Conservation (phyloP, 768 basidiomycete genomes). For the Hygrophorus pudorinus region DNA sequence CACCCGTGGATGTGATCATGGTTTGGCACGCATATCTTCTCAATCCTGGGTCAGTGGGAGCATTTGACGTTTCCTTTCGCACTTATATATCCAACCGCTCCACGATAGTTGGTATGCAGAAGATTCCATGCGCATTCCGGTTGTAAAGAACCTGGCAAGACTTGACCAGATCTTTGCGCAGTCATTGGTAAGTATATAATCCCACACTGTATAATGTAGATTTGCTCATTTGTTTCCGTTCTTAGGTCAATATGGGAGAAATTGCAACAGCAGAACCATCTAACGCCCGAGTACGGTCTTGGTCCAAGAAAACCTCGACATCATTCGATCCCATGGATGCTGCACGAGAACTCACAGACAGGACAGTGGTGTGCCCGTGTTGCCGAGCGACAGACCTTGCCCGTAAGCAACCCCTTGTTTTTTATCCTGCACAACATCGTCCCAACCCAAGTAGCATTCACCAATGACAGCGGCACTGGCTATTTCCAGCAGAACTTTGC, state of each 20-base stretch:
- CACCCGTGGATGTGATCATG: slow-evolving; percentile 12
- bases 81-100: no score
- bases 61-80: no score
- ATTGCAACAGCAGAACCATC: slow-evolving; percentile 2
- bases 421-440: background rate
- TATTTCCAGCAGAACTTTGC: slow-evolving; percentile 36
- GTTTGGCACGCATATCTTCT: slow-evolving; percentile 13
- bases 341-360: slow-evolving; percentile 7
- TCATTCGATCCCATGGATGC: slow-evolving; percentile 14
- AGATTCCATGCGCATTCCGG: slow-evolving; percentile 18
- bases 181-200: slow-evolving; percentile 11
- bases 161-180: slow-evolving; percentile 11
- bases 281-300: slow-evolving; percentile 9
- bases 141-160: slow-evolving; percentile 13
- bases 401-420: slow-evolving; percentile 14
- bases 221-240: background rate
- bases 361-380: slow-evolving; percentile 19
- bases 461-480: slow-evolving; percentile 31
- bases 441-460: slow-evolving; percentile 23
- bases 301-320: slow-evolving; percentile 11
- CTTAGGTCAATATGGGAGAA: background rate
- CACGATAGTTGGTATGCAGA: slow-evolving; percentile 9
- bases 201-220: background rate
- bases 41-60: slow-evolving; percentile 4
- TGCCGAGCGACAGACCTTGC: slow-evolving; percentile 15